These are phyloP conservation scores for Colletotrichum nymphaeae DNA, from an alignment of 2,329 filamentous ascomycete species.

Conservation along the genomic window DNA sequence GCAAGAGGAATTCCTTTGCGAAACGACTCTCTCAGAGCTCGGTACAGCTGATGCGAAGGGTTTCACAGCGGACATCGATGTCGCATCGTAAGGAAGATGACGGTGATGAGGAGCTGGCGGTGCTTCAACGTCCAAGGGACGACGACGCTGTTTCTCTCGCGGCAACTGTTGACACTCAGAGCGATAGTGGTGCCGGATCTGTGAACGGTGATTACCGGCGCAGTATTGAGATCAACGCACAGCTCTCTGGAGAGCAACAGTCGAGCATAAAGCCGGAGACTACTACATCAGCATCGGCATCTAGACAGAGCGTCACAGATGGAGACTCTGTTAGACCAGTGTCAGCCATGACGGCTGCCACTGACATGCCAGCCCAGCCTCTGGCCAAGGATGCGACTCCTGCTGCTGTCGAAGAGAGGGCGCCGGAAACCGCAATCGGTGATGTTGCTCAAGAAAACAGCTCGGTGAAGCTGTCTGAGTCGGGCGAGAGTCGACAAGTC, in stretches of 20 bases:
- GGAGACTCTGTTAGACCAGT: neutral
- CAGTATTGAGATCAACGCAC: slow-evolving; percentile 53
- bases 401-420: slow-evolving; percentile 35
- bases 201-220: slow-evolving; percentile 40
- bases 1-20: slow-evolving; percentile 53
- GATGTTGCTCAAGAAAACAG: slow-evolving; percentile 25
- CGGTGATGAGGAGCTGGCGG: slow-evolving; percentile 59
- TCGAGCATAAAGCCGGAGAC: neutral
- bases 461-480: slow-evolving; percentile 26
- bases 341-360: slow-evolving; percentile 42
- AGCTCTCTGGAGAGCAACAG: slow-evolving; percentile 45
- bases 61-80: slow-evolving; percentile 46
- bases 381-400: slow-evolving; percentile 33
- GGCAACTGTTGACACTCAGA: slow-evolving; percentile 68
- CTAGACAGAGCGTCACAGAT: neutral
- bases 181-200: slow-evolving; percentile 52
- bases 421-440: slow-evolving; percentile 37
- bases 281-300: neutral
- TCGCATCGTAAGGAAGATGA: slow-evolving; percentile 29
- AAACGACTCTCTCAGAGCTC: slow-evolving; percentile 63
- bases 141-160: slow-evolving; percentile 65
- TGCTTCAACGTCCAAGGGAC: slow-evolving; percentile 41
- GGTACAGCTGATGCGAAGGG: slow-evolving; percentile 47
- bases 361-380: slow-evolving; percentile 26
- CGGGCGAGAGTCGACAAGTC: slow-evolving; percentile 17